Conservation (phyloP, 768 basidiomycete species). For the Leucosporidium yakuticum region DNA sequence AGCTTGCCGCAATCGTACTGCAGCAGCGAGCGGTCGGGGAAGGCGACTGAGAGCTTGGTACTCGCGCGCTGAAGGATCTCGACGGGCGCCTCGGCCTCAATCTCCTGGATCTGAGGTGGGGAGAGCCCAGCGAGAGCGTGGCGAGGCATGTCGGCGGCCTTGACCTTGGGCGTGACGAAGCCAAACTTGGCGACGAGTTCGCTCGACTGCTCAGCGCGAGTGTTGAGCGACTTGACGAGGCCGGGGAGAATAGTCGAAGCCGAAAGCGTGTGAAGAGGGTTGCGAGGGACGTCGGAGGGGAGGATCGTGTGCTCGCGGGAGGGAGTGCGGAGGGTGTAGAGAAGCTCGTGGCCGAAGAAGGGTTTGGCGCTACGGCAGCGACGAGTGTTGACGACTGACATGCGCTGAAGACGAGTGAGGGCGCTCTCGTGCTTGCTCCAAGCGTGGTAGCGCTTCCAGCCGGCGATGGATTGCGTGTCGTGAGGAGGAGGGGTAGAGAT, state of each 20-base stretch:
- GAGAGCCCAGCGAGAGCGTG: constrained; percentile 54
- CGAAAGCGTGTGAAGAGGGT: constrained; percentile 24
- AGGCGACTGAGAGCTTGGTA: constrained; percentile 85
- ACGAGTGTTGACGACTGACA: constrained; percentile 65
- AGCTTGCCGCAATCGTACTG: constrained; percentile 97
- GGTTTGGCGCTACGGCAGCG: constrained; percentile 51
- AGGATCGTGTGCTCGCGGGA: constrained; percentile 46
- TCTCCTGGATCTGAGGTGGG: constrained; percentile 37
- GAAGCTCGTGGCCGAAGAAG: constrained; percentile 30
- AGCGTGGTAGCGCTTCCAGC: constrained; percentile 57
- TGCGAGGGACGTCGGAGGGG: constrained; percentile 49
- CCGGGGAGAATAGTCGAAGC: constrained; percentile 44
- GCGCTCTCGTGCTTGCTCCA: constrained; percentile 51
- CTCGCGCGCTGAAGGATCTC: constrained; percentile 67
- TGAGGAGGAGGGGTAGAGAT: constrained; percentile 52
- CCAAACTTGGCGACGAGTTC: constrained; percentile 62
- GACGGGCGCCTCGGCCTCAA: constrained; percentile 49
- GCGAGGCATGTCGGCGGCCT: constrained; percentile 66
- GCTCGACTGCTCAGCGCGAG: constrained; percentile 56
- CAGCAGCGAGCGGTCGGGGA: constrained; percentile 78
- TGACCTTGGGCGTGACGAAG: constrained; percentile 70
- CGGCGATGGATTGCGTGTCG: constrained; percentile 68
- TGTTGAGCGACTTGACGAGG: constrained; percentile 59
- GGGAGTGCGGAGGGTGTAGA: constrained; percentile 26
- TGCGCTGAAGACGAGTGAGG: constrained; percentile 61